A percentile compares a stretch with the other conserved stretches of the same genome.
Conservation (phyloP, 805 yeast species). For the Yarrowia sp. region DNA sequence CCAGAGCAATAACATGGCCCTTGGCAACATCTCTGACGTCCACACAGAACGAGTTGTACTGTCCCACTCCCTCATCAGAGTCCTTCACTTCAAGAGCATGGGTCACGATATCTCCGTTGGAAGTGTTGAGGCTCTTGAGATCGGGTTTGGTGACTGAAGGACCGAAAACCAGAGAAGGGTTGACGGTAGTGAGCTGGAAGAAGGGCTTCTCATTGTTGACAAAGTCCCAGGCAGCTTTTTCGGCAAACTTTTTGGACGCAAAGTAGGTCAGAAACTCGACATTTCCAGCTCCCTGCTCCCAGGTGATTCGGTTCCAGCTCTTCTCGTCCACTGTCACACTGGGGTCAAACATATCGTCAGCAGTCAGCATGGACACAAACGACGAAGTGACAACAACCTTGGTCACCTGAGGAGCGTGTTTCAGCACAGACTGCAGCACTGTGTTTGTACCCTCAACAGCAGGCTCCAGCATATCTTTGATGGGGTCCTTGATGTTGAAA, state of each 20-base stretch:
- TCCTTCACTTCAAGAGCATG: neutral
- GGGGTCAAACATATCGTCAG: constrained; percentile 31
- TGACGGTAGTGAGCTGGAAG: constrained; percentile 35
- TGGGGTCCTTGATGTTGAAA: constrained; percentile 40
- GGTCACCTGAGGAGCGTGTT: constrained; percentile 38
- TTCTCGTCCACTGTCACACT: constrained; percentile 37
- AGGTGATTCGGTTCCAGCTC: constrained; percentile 42
- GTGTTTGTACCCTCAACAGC: constrained; percentile 51
- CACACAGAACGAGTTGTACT: constrained; percentile 36
- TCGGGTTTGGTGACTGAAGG: constrained; percentile 38
- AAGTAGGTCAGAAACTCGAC: constrained; percentile 29
- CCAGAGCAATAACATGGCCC: constrained; percentile 54
- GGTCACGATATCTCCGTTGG: constrained; percentile 31
- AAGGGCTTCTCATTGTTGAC: constrained; percentile 34
- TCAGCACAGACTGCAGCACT: constrained; percentile 43
- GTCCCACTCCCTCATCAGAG: neutral
- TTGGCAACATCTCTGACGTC: constrained; percentile 65
- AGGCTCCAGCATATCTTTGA: constrained; percentile 46
- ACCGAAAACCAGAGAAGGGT: constrained; percentile 40
- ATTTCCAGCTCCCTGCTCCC: constrained; percentile 34
- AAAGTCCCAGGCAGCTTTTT: constrained; percentile 57
- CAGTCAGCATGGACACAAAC: constrained; percentile 47
- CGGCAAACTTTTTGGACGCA: constrained; percentile 56
- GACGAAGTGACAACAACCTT: constrained; percentile 53
- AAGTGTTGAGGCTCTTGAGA: constrained; percentile 38